Evolutionary conservation across 768 basidiomycete species (phyloP).

Genomic region (Russula sp.): DNA sequence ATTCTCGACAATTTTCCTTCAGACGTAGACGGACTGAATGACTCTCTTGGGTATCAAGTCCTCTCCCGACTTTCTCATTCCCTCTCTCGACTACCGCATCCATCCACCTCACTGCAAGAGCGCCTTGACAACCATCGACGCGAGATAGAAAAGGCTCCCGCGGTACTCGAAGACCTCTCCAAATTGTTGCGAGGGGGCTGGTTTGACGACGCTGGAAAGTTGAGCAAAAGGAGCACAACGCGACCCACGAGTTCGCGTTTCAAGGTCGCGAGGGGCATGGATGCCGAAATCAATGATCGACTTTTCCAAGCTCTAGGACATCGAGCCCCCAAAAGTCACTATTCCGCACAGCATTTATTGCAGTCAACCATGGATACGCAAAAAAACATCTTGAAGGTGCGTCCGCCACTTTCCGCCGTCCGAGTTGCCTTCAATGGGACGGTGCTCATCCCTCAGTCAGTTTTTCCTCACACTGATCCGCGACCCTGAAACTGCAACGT

Average conservation of each 20-base stretch:
- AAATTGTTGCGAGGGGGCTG: neutral
- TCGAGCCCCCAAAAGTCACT: neutral
- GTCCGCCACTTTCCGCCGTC: neutral
- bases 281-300: neutral
- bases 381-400: slow-evolving; percentile 3
- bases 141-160: neutral
- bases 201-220: neutral
- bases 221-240: neutral
- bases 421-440: no score
- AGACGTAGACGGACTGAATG: neutral
- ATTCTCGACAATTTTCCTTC: slow-evolving; percentile 1
- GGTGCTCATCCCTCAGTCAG: neutral
- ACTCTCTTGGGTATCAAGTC: neutral
- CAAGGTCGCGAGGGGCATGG: neutral
- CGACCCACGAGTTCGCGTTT: neutral
- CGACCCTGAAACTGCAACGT: neutral
- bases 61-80: slow-evolving; percentile 3
- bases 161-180: neutral
- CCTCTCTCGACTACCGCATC: neutral
- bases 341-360: neutral
- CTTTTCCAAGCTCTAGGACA: slow-evolving; percentile 2
- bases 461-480: neutral
- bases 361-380: neutral
- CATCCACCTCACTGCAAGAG: neutral
- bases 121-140: neutral